Conservation (phyloP, 2,329 filamentous ascomycete species). For the Aspergillus pseudoglaucus region DNA sequence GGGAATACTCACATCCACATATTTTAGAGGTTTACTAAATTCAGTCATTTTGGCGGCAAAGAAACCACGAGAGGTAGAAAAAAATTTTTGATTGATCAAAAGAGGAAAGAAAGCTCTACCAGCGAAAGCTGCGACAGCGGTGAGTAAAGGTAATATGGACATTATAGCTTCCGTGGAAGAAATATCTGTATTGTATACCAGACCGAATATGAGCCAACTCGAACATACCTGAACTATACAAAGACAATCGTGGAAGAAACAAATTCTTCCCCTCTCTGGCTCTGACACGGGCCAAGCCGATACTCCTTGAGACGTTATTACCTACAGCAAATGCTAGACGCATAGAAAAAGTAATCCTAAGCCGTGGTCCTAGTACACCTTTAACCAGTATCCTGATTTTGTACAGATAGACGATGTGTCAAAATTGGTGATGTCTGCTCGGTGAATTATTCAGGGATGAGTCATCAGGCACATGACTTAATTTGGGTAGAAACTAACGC, state of each 20-base stretch:
- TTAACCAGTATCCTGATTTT: background rate
- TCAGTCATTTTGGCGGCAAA: conserved; percentile 27
- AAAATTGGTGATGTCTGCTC: no score
- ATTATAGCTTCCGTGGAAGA: background rate
- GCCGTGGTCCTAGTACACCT: background rate
- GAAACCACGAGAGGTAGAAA: conserved; percentile 3
- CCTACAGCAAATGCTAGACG: background rate
- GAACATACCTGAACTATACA: background rate
- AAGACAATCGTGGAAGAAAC: background rate
- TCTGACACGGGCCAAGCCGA: background rate
- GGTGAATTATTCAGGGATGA: no score
- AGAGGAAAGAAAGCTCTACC: background rate
- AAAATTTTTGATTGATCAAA: conserved; percentile 6
- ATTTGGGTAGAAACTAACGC: no score
- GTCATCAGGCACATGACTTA: no score
- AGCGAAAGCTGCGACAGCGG: background rate
- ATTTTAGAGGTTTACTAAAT: conserved; percentile 31
- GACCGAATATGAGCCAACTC: background rate
- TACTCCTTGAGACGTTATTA: background rate
- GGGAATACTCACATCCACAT: conserved; percentile 39
- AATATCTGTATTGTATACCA: background rate
- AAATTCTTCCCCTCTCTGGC: background rate
- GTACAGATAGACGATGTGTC: no score
- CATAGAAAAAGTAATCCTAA: background rate
- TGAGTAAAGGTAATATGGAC: background rate